Conservation (phyloP, 2,329 filamentous ascomycete species). For the Pyrenochaeta sp. region DNA sequence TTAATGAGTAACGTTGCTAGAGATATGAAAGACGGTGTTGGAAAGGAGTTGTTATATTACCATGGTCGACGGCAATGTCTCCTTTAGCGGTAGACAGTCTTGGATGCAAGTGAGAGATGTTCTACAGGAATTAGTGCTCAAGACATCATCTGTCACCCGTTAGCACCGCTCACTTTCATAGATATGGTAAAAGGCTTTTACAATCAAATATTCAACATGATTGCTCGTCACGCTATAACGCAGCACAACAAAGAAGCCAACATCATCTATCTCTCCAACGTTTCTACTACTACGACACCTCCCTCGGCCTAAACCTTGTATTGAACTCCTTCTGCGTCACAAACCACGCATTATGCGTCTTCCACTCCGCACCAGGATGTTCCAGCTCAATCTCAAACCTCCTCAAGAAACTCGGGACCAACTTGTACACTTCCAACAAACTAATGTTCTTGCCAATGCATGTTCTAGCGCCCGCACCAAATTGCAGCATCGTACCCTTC, state of each 20-base stretch:
- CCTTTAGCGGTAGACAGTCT: no score
- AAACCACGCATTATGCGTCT: slow-evolving; percentile 64
- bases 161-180: no score
- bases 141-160: no score
- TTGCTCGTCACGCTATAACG: neutral
- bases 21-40: no score
- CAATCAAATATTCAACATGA: no score
- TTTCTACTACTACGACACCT: neutral
- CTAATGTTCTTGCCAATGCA: slow-evolving; percentile 68
- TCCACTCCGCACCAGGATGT: slow-evolving; percentile 52
- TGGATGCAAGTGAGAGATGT: no score
- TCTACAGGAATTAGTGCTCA: no score
- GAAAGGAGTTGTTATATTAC: no score
- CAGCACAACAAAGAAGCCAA: neutral
- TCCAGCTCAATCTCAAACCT: slow-evolving; percentile 66
- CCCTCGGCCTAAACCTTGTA: slow-evolving; percentile 51
- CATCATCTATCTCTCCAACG: neutral
- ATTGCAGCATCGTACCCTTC: slow-evolving; percentile 76
- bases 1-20: no score
- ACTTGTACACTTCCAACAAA: slow-evolving; percentile 60
- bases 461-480: slow-evolving; percentile 74
- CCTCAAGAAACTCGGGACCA: slow-evolving; percentile 66
- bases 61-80: no score
- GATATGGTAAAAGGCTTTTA: no score
- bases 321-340: slow-evolving; percentile 58